Base-by-base conservation (phyloP, 1,284 basidiomycete species). In the Tylopilus orsonianus region DNA sequence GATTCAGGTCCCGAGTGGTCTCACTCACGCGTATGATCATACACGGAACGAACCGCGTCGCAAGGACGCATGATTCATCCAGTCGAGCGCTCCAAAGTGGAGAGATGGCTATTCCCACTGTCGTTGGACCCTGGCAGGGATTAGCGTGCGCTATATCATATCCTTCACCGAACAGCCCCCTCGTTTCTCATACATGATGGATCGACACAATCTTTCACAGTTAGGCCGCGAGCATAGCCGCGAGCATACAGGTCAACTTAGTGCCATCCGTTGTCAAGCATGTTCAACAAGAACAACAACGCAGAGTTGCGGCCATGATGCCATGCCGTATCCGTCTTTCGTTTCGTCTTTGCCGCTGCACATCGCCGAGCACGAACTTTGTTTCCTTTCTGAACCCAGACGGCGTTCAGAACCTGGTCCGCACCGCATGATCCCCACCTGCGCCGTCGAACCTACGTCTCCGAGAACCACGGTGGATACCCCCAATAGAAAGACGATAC, bases 161-260 rank as follows among this genome's bases (percentile, higher is more conserved):
- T 14, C 16, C 26, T 20, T 13, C 18, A 22, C 29, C 39, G 18
- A 40, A 40, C 39, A 20, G 39, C 12, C 39, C 39, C 13, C 40
- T 20, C 18, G 19, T 41, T n/a, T 32, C 19, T 30, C 29, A 22
- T 7, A 10, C n/a, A 22, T 29, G 30, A 10, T 16, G 29, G 40
- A 41, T 41, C 40, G 29, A 41, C 40, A 41, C 9, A 27, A 41
- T 41, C 29, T 41, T 30, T 41, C 40, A 41, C 14, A 2, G 29
- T 22, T 41, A 41, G 20, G 27, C 40, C 27, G 10, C 27, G 30
- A 8, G 40, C 19, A 12, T 22, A 30, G 40, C 18, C 26, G 19
- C 27, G 14, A 9, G 18, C 26, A 13, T 19, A n/a, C n/a, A n/a
- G n/a, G n/a, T n/a, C n/a, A n/a, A n/a, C n/a, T n/a, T n/a, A n/a